Conservation (phyloP, 2,329 filamentous ascomycete genomes). For the Magnaporthiopsis poae region DNA sequence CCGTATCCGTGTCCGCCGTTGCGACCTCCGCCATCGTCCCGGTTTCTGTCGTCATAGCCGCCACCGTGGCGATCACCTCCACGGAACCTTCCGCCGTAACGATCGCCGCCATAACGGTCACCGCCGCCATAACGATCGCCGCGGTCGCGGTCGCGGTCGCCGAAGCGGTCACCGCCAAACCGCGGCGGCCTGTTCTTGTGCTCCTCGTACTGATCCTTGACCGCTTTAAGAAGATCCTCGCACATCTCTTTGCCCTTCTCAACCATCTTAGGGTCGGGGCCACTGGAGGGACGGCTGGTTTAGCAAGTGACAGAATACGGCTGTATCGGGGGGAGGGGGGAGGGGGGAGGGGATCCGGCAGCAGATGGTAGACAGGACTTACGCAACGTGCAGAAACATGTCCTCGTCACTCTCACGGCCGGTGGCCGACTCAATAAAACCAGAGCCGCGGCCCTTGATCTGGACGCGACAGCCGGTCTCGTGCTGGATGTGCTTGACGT, state of each 20-base stretch:
- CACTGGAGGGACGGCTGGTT: conserved; percentile 38
- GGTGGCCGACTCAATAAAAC: conserved; percentile 84
- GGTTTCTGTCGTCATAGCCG: not conserved
- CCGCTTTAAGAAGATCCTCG: conserved; percentile 75
- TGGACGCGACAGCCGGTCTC: conserved; percentile 93
- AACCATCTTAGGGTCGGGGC: conserved; percentile 78
- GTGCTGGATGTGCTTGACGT: conserved; percentile 96
- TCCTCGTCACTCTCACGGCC: conserved; percentile 84
- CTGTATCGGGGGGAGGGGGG: not conserved
- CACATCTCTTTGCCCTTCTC: conserved; percentile 80
- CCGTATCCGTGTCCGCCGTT: not conserved
- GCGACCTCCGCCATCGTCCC: conserved; percentile 1
- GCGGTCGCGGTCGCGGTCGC: conserved; percentile 26
- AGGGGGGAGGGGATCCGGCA: not conserved
- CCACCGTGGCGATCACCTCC: not conserved
- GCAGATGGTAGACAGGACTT: conserved; percentile 28
- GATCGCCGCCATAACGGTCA: conserved; percentile 2
- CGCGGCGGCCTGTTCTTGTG: conserved; percentile 77
- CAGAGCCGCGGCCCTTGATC: conserved; percentile 92
- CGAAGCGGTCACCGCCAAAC: conserved; percentile 43
- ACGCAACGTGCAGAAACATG: conserved; percentile 96
- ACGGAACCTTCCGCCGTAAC: not conserved
- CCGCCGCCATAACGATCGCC: conserved; percentile 4
- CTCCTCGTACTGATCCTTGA: conserved; percentile 79
- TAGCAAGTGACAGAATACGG: not conserved